A percentile compares a stretch with the other conserved stretches of the same genome.
phyloP scores from a whole-genome alignment of 176 grass and related monocot genomes.

The Metroxylon sagu region DNA sequence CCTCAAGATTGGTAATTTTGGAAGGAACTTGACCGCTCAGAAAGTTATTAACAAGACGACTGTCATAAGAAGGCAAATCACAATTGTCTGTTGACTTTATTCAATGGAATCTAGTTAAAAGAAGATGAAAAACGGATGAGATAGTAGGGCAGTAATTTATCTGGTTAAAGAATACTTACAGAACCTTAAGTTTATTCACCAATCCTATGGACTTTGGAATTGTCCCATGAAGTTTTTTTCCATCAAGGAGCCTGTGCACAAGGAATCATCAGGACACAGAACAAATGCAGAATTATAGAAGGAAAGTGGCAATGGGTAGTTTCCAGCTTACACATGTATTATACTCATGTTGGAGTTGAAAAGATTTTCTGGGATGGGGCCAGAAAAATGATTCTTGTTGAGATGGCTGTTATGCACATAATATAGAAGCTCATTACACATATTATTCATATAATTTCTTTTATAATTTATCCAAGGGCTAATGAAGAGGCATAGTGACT shows the following conservation, averaged over 20 bases:
- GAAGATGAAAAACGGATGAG: neutral
- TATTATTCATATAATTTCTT: too few species aligned
- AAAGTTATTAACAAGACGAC: slow-evolving; percentile 44
- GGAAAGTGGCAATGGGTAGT: neutral
- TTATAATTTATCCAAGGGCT: neutral
- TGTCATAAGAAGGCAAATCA: slow-evolving; percentile 17
- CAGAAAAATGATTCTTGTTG: slow-evolving; percentile 33
- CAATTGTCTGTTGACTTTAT: slow-evolving; percentile 13
- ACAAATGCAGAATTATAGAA: neutral
- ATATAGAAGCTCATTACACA: neutral
- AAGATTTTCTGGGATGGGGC: slow-evolving; percentile 11
- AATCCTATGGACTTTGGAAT: slow-evolving; percentile 33
- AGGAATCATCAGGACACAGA: slow-evolving; percentile 8
- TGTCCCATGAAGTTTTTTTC: slow-evolving; percentile 28
- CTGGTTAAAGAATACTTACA: slow-evolving; percentile 28
- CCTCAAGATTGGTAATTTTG: slow-evolving; percentile 37
- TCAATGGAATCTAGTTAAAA: slow-evolving; percentile 13
- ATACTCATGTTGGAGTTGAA: slow-evolving; percentile 37
- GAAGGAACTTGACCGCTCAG: slow-evolving; percentile 36
- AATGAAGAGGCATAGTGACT: slow-evolving; percentile 5
- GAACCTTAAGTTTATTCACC: slow-evolving; percentile 17
- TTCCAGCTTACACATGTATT: slow-evolving; percentile 34
- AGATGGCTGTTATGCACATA: slow-evolving; percentile 32
- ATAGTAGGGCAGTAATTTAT: too few species aligned
- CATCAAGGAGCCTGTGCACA: slow-evolving; percentile 39